phyloP scores from a whole-genome alignment of 1,284 basidiomycete species.

The Meripilus lineatus region DNA sequence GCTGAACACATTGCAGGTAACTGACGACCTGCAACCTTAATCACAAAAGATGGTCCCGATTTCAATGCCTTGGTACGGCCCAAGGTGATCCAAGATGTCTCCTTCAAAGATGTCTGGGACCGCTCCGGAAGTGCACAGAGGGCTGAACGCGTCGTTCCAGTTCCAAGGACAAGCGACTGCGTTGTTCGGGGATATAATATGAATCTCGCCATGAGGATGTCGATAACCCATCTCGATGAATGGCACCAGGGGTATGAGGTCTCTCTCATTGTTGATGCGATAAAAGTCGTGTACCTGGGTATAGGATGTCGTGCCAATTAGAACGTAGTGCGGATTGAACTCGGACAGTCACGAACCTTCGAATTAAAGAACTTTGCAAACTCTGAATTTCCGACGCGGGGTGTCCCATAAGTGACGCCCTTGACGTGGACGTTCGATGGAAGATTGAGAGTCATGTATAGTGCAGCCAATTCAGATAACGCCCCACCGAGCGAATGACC shows the following conservation, averaged over 20 bases:
- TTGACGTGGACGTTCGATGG: conserved; percentile 29
- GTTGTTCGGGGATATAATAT: conserved; percentile 26
- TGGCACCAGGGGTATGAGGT: conserved; percentile 37
- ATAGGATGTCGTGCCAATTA: too few species aligned
- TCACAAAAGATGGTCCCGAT: conserved; percentile 47
- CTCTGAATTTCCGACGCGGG: conserved; percentile 32
- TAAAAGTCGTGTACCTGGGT: conserved; percentile 30
- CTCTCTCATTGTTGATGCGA: conserved; percentile 33
- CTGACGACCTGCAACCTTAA: too few species aligned
- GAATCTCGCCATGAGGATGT: conserved; percentile 34
- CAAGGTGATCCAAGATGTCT: conserved; percentile 44
- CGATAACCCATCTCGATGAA: conserved; percentile 34
- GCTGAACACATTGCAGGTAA: conserved; percentile 34
- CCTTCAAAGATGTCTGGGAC: conserved; percentile 42
- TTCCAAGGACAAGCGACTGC: conserved; percentile 31
- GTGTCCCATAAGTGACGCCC: conserved; percentile 35
- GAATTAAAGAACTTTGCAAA: conserved; percentile 30
- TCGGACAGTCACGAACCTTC: conserved; percentile 19
- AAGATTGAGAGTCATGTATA: conserved; percentile 33
- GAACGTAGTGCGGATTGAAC: too few species aligned
- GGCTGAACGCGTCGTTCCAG: conserved; percentile 44
- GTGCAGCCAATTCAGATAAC: conserved; percentile 33
- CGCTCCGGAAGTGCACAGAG: conserved; percentile 38
- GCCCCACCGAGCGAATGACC: conserved; percentile 39
- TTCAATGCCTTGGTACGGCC: conserved; percentile 49